phyloP scores from a whole-genome alignment of 139 green algal species.

The Microglena sp. region DNA sequence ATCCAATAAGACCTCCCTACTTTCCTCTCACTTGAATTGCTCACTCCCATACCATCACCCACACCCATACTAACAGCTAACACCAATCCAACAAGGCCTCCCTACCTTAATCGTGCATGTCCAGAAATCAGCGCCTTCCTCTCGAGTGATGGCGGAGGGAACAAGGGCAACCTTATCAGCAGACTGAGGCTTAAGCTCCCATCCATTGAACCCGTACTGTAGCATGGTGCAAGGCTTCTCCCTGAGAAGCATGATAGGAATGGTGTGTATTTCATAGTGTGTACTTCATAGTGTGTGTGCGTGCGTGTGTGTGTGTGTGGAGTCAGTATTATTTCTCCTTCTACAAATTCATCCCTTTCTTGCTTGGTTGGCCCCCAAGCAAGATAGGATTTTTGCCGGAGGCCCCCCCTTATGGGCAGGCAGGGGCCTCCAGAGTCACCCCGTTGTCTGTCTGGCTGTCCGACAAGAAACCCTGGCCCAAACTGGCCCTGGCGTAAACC shows the following conservation, averaged over 20 bases:
- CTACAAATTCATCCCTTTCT: background rate
- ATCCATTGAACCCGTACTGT: constrained; percentile 60
- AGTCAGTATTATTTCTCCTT: background rate
- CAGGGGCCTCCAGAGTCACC: too few species aligned
- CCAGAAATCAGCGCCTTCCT: constrained; percentile 49
- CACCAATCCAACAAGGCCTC: too few species aligned
- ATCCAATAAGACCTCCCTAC: background rate
- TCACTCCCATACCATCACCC: background rate
- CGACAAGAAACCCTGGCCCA: too few species aligned
- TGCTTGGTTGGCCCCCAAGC: background rate
- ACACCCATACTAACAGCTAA: background rate
- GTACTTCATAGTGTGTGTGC: background rate
- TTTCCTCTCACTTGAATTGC: background rate
- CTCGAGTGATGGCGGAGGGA: constrained; percentile 25
- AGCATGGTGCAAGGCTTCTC: constrained; percentile 30
- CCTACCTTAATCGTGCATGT: constrained; percentile 7
- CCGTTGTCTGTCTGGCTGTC: too few species aligned
- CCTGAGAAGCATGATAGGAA: constrained; percentile 18
- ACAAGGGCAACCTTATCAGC: constrained; percentile 31
- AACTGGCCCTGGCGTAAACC: too few species aligned
- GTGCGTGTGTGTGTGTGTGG: background rate
- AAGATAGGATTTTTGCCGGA: too few species aligned
- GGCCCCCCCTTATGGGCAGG: too few species aligned
- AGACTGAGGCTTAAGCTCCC: constrained; percentile 46
- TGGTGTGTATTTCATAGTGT: background rate